Percentiles rank a stretch among this genome's conserved stretches.
Evolutionary conservation across 441 rosid species (phyloP).

Genomic region (Flueggea neowawraea): DNA sequence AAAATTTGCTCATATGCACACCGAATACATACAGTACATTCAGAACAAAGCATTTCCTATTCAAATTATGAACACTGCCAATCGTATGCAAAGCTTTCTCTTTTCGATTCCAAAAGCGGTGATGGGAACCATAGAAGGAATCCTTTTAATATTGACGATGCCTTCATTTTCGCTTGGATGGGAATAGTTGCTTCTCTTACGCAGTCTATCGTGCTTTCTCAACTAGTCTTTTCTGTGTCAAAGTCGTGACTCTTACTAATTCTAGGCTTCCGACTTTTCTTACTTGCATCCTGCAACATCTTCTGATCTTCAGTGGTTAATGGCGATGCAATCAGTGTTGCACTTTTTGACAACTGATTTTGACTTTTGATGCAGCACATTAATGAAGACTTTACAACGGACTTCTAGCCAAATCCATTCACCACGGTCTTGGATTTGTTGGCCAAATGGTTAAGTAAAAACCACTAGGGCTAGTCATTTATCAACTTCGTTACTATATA

Average conservation of each 20-base stretch:
- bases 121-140: constrained; percentile 44
- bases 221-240: constrained; percentile 36
- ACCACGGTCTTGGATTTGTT: constrained; percentile 54
- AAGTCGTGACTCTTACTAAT: constrained; percentile 72
- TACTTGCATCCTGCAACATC: constrained; percentile 61
- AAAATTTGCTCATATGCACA: no score
- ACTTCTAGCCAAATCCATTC: constrained; percentile 39
- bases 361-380: constrained; percentile 38
- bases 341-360: constrained; percentile 32
- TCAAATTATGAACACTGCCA: constrained; percentile 21
- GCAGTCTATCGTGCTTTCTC: constrained; percentile 52
- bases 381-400: constrained; percentile 54
- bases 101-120: constrained; percentile 52
- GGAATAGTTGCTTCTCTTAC: constrained; percentile 70
- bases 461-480: no score
- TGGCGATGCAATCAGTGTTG: constrained; percentile 20
- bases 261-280: constrained; percentile 55
- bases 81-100: constrained; percentile 67
- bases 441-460: constrained; percentile 76
- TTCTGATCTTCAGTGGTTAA: constrained; percentile 57
- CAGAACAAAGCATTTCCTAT: no score
- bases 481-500: background rate
- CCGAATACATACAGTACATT: no score
- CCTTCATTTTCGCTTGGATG: constrained; percentile 44
- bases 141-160: constrained; percentile 37